Percentiles rank a stretch among this genome's conserved stretches.
Conservation (phyloP, 176 grass and related monocot genomes). For the Urochloa ruziziensis region DNA sequence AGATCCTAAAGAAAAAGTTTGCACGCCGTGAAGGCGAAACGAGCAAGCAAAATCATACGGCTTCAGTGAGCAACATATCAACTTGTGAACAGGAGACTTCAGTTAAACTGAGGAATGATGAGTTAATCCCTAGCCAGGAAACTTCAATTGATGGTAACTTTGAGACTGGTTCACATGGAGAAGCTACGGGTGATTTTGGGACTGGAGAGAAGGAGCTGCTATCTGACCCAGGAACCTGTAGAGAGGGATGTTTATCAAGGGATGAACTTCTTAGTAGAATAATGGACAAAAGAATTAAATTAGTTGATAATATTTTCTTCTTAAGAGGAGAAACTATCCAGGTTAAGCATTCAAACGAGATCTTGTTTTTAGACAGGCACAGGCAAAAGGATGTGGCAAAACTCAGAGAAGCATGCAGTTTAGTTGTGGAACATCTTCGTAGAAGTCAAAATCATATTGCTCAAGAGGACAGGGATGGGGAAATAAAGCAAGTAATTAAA, state of each 20-base stretch:
- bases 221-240: constrained; percentile 28
- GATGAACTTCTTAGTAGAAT: constrained; percentile 45
- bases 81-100: constrained; percentile 22
- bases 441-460: constrained; percentile 17
- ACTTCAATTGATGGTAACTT: constrained; percentile 19
- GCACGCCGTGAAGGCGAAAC: constrained; percentile 34
- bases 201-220: constrained; percentile 16
- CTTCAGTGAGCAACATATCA: constrained; percentile 19
- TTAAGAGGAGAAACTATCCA: constrained; percentile 55
- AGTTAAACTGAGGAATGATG: constrained; percentile 15
- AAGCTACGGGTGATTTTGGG: constrained; percentile 27
- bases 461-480: constrained; percentile 29
- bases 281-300: constrained; percentile 46
- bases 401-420: constrained; percentile 41
- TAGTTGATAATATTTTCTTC: constrained; percentile 62
- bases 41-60: constrained; percentile 21
- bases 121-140: constrained; percentile 18
- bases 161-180: constrained; percentile 34
- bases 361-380: constrained; percentile 43
- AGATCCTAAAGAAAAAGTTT: constrained; percentile 71
- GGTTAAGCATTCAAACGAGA: constrained; percentile 54
- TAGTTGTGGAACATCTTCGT: constrained; percentile 48
- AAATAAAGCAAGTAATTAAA: constrained; percentile 48
- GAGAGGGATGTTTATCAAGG: constrained; percentile 23
- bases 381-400: constrained; percentile 43